Conservation (phyloP, 352 stramenopile species). For the Thalassiosira ordinaria region DNA sequence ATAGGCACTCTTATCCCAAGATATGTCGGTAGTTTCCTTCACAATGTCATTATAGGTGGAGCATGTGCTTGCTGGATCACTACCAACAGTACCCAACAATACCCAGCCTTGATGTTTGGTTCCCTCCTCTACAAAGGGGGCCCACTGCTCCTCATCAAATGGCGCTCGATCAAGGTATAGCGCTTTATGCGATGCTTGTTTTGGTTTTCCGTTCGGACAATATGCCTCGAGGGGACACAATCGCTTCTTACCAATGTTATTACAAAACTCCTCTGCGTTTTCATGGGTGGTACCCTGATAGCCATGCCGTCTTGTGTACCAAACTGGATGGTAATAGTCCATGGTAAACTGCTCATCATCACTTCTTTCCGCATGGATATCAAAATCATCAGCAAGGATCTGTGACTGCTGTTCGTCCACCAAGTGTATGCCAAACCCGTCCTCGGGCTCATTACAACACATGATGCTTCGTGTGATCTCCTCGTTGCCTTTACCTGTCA, state of each 20-base stretch:
- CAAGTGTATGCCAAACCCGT: background rate
- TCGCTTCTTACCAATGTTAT: constrained; percentile 23
- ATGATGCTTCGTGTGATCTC: constrained; percentile 39
- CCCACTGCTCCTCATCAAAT: constrained; percentile 47
- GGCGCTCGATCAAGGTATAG: constrained; percentile 27
- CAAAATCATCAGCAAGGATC: background rate
- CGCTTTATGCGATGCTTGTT: background rate
- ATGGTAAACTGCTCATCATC: constrained; percentile 25
- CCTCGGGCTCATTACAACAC: constrained; percentile 27
- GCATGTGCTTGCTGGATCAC: constrained; percentile 13
- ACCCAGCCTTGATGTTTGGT: constrained; percentile 19
- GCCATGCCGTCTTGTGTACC: constrained; percentile 35
- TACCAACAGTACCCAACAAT: constrained; percentile 9
- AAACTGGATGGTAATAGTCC: constrained; percentile 34
- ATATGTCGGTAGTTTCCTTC: background rate
- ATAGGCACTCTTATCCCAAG: constrained; percentile 20
- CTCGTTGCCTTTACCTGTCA: constrained; percentile 22
- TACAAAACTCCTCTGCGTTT: constrained; percentile 45
- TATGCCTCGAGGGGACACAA: constrained; percentile 44
- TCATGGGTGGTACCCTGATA: constrained; percentile 40
- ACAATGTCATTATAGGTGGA: constrained; percentile 17
- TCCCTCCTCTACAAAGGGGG: constrained; percentile 3
- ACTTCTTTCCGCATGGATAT: background rate
- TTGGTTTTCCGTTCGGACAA: constrained; percentile 33
- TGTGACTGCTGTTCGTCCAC: background rate